A percentile compares a stretch with the other conserved stretches of the same genome.
Conservation (phyloP, 1,139 yeast species). For the Pichia terricola region DNA sequence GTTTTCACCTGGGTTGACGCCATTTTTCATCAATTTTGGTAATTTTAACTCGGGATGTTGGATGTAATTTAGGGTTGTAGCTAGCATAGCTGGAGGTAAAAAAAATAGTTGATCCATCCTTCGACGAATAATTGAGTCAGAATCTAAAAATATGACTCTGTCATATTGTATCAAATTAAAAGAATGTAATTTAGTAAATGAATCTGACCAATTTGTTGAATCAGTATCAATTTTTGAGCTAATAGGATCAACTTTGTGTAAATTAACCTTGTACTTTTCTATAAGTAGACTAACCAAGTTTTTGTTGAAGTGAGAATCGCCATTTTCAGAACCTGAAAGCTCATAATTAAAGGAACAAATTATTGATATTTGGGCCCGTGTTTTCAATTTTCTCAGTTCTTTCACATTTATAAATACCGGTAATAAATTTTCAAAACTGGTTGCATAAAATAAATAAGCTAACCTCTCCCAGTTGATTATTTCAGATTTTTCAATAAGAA, state of each 20-base stretch:
- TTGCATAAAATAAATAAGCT: slow-evolving; percentile 42
- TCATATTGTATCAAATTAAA: slow-evolving; percentile 42
- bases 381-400: slow-evolving; percentile 25
- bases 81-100: slow-evolving; percentile 30
- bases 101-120: slow-evolving; percentile 40
- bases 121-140: slow-evolving; percentile 33
- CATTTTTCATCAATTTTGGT: background rate
- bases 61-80: slow-evolving; percentile 29
- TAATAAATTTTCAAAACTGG: slow-evolving; percentile 33
- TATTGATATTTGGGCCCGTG: slow-evolving; percentile 33
- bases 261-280: background rate
- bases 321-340: background rate
- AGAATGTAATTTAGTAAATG: slow-evolving; percentile 46
- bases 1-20: slow-evolving; percentile 1
- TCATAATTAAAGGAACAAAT: slow-evolving; percentile 18
- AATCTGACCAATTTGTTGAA: slow-evolving; percentile 34
- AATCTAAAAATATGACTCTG: slow-evolving; percentile 36
- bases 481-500: slow-evolving; percentile 5
- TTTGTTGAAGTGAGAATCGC: slow-evolving; percentile 1
- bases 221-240: slow-evolving; percentile 3
- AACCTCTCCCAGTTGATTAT: slow-evolving; percentile 14
- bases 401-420: slow-evolving; percentile 34
- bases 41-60: slow-evolving; percentile 2
- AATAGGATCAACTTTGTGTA: slow-evolving; percentile 1
- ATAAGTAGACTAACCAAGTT: background rate